These are phyloP conservation scores for Asterochloris erici DNA, from an alignment of 139 green algal genomes.

Conservation along the genomic window DNA sequence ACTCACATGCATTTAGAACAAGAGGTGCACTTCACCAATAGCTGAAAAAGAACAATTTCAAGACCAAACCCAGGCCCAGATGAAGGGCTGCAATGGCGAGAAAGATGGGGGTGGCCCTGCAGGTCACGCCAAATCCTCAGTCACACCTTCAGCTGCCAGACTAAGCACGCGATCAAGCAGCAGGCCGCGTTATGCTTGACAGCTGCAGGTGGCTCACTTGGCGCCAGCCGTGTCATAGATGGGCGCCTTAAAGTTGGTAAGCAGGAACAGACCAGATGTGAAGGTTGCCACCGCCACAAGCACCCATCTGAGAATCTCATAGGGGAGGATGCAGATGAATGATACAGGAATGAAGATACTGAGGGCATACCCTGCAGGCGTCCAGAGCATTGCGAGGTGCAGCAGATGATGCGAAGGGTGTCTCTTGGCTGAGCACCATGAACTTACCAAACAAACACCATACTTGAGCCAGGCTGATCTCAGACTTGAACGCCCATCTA, in stretches of 20 bases:
- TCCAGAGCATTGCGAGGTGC: neutral
- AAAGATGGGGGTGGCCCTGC: slow-evolving; percentile 55
- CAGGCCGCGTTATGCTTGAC: neutral
- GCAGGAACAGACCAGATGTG: slow-evolving; percentile 63
- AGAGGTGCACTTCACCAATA: slow-evolving; percentile 35
- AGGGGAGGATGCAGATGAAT: slow-evolving; percentile 67
- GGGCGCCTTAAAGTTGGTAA: slow-evolving; percentile 59
- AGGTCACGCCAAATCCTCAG: neutral
- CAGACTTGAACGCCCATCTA: slow-evolving; percentile 52
- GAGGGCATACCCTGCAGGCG: slow-evolving; percentile 62
- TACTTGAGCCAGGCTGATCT: slow-evolving; percentile 61
- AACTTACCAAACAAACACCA: slow-evolving; percentile 77
- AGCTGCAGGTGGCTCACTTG: slow-evolving; percentile 26
- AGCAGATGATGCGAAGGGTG: neutral
- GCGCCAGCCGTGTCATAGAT: slow-evolving; percentile 62
- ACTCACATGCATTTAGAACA: no score
- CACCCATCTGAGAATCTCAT: slow-evolving; percentile 61
- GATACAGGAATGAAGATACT: slow-evolving; percentile 78
- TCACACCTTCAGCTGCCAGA: neutral
- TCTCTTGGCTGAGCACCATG: no score
- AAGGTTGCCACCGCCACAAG: slow-evolving; percentile 45
- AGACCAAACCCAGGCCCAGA: slow-evolving; percentile 58
- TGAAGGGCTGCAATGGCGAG: slow-evolving; percentile 52
- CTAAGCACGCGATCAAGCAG: neutral
- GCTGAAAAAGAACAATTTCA: slow-evolving; percentile 83